Evolutionary conservation across 768 basidiomycete genomes (phyloP).

Genomic region (Calocybe indica): DNA sequence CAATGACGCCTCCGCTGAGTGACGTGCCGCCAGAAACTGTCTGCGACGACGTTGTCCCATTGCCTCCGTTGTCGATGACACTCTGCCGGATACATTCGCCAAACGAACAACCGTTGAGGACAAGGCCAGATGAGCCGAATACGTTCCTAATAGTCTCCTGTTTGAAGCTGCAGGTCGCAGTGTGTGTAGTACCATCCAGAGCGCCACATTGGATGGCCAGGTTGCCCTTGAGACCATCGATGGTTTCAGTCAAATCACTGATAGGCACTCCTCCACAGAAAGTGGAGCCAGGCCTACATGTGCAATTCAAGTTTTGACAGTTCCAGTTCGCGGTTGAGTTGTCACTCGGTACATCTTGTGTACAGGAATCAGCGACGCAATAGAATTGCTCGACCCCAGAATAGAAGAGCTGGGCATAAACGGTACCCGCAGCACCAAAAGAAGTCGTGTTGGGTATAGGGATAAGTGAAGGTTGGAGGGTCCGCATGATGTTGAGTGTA

Average conservation of each 20-base stretch:
- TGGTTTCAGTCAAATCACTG: conserved; percentile 50
- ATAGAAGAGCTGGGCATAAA: conserved; percentile 73
- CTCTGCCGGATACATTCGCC: conserved; percentile 87
- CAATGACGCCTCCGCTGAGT: conserved; percentile 81
- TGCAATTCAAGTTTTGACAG: conserved; percentile 71
- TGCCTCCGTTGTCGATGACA: conserved; percentile 56
- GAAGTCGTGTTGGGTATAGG: conserved; percentile 60
- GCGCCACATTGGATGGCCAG: conserved; percentile 65
- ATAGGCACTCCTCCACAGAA: conserved; percentile 63
- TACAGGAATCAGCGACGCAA: conserved; percentile 69
- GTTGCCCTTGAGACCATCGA: conserved; percentile 60
- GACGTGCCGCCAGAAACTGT: conserved; percentile 27
- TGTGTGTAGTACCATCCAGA: conserved; percentile 33
- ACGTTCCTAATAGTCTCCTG: conserved; percentile 59
- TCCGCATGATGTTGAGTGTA: conserved; percentile 75
- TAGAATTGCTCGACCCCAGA: conserved; percentile 85
- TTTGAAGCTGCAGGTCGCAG: conserved; percentile 69
- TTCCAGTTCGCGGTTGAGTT: conserved; percentile 51
- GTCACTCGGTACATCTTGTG: conserved; percentile 41
- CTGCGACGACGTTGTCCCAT: conserved; percentile 23
- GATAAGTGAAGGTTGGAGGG: conserved; percentile 61
- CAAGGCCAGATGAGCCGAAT: conserved; percentile 73
- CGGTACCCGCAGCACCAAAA: conserved; percentile 45
- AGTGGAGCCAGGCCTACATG: conserved; percentile 58
- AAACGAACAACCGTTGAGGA: conserved; percentile 66